Percentiles rank a stretch among this genome's conserved stretches.
phyloP scores from a whole-genome alignment of 306 rosid species.

The Rosa chinensis region DNA sequence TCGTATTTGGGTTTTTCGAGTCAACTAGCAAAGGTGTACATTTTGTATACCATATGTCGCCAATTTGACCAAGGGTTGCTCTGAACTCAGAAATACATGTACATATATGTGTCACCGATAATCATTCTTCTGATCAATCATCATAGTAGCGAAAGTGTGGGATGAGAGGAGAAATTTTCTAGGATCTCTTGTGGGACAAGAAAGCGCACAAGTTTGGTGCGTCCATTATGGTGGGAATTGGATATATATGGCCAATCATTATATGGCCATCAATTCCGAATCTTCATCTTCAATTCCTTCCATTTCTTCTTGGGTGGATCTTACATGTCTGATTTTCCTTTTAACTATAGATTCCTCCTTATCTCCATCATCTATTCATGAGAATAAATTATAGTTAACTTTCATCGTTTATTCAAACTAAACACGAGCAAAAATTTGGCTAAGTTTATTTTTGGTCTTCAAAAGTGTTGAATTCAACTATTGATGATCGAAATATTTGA shows the following conservation, averaged over 20 bases:
- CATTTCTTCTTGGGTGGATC: background rate
- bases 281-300: background rate
- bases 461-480: no score
- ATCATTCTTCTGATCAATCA: background rate
- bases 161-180: background rate
- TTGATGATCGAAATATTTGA: no score
- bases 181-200: conserved; percentile 17
- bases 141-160: background rate
- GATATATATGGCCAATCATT: background rate
- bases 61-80: background rate
- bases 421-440: no score
- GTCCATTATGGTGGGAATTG: conserved; percentile 11
- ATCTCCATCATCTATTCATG: background rate
- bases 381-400: background rate
- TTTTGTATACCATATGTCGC: background rate
- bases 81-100: background rate
- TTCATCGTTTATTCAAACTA: background rate
- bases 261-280: background rate
- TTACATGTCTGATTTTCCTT: background rate
- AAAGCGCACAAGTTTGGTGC: conserved; percentile 17
- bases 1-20: no score
- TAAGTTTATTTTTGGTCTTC: no score
- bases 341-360: background rate
- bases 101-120: background rate
- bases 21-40: background rate